Conservation (phyloP, 805 yeast species). For the Lachancea kluyveri region DNA sequence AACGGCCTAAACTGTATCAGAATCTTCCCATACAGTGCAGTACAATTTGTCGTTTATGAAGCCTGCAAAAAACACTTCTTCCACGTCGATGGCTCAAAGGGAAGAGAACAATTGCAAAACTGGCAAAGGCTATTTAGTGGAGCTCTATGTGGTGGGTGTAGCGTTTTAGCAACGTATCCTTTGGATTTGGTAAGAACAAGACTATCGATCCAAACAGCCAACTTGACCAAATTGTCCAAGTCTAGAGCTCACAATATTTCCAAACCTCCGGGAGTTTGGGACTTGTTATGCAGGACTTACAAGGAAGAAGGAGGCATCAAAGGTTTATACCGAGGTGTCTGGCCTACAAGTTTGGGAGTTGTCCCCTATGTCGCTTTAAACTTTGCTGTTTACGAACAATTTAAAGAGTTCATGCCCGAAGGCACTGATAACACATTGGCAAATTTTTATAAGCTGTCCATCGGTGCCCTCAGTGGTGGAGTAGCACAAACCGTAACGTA, state of each 20-base stretch:
- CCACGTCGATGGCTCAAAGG: constrained; percentile 23
- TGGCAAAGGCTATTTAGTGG: constrained; percentile 68
- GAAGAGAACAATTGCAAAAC: constrained; percentile 38
- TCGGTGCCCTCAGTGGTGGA: constrained; percentile 87
- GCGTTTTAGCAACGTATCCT: constrained; percentile 85
- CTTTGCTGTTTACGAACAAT: constrained; percentile 80
- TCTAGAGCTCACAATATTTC: constrained; percentile 33
- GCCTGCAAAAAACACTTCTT: constrained; percentile 41
- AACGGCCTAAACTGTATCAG: constrained; percentile 86
- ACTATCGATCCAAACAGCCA: constrained; percentile 83
- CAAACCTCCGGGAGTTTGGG: constrained; percentile 67
- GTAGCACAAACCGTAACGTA: constrained; percentile 86
- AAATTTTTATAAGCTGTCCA: constrained; percentile 49
- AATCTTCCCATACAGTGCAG: constrained; percentile 90
- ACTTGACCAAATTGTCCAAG: constrained; percentile 36
- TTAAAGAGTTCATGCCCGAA: constrained; percentile 50
- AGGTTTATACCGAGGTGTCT: constrained; percentile 77
- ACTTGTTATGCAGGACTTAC: constrained; percentile 54
- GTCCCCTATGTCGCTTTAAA: constrained; percentile 95
- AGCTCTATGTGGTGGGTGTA: constrained; percentile 69
- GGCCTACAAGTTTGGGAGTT: constrained; percentile 90
- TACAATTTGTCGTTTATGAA: constrained; percentile 85
- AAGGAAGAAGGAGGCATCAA: constrained; percentile 71
- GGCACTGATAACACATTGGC: constrained; percentile 28
- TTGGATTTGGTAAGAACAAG: constrained; percentile 88